Conservation (phyloP, 805 yeast species). For the Myxozyma monticola region DNA sequence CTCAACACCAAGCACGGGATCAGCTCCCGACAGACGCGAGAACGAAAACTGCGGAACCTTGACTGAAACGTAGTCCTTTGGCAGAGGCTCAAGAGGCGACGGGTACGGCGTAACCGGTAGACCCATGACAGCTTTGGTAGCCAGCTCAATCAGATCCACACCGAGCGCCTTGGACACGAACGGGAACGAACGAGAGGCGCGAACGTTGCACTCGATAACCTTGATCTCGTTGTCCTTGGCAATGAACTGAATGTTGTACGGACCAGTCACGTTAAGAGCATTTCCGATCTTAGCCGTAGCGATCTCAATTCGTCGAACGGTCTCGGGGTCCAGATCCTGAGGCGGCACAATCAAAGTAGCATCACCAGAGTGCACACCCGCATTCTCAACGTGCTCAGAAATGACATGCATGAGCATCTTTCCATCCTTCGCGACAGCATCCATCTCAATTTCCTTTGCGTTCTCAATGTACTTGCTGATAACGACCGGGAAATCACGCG, state of each 20-base stretch:
- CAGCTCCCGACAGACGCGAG: constrained; percentile 96
- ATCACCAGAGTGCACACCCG: constrained; percentile 99
- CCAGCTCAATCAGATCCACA: constrained; percentile 93
- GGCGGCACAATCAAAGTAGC: constrained; percentile 97
- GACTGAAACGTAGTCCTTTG: constrained; percentile 79
- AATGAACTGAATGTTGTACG: constrained; percentile 94
- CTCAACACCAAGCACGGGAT: constrained; percentile 96
- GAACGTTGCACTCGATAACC: constrained; percentile 97
- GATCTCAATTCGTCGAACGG: constrained; percentile 82
- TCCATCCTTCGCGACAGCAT: constrained; percentile 96
- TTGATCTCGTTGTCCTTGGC: constrained; percentile 94
- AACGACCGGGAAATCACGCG: constrained; percentile 97
- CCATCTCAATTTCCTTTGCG: constrained; percentile 98
- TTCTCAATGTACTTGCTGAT: constrained; percentile 94
- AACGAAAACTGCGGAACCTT: constrained; percentile 98
- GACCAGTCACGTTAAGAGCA: constrained; percentile 95
- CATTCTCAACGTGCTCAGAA: constrained; percentile 97
- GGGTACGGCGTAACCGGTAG: constrained; percentile 88
- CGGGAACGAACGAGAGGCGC: constrained; percentile 99
- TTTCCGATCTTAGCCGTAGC: constrained; percentile 96
- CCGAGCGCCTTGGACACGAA: constrained; percentile 97
- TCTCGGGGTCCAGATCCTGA: constrained; percentile 88
- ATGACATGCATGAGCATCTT: constrained; percentile 95
- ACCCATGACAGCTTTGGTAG: constrained; percentile 93
- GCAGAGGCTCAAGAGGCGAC: constrained; percentile 69